Base-by-base conservation (phyloP, 2,329 filamentous ascomycete species). In the Aspergillus chevalieri region DNA sequence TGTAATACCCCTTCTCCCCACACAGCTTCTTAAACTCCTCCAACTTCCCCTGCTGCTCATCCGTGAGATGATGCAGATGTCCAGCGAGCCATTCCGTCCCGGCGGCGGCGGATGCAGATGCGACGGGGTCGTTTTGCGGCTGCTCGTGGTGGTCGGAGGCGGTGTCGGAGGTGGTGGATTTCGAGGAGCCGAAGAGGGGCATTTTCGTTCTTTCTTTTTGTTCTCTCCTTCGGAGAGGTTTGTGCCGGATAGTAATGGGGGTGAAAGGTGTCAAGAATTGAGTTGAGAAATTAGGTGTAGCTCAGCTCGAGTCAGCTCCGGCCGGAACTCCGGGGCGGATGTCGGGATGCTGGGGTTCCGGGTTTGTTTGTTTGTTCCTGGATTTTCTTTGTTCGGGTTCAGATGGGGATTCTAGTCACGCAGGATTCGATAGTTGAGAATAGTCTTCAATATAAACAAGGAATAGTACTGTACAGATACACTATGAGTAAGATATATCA, bases 1-100 rank as follows among this genome's bases (percentile, higher is more conserved):
- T 71, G 55, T 75, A 76, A 55, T 75, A 78, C 7, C 82, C 83
- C 56, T 83, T 80, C 62, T 87, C 77, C 55, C 79, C 73, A 30
- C 87, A 78, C 34, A 86, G 65, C 9, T 67, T 65, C 74, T 91
- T 94, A 78, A 96, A 95, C 39, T 81, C 77, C 21, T 72, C 68
- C 46, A 96, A 76, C 15, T 84, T 82, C 26, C 77, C 71, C 57
- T 83, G 78, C 72, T 96, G 87, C 46, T 80, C 75, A 17, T 78
- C 73, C 22, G 75, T 87, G 52, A 96, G 77, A 69, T 92, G 85
- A 44, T 89, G 85, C 43, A 92, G 74, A 66, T 95, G 90, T n/a
- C 89, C 90, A 8, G 64, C 64, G 34, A 70, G 57, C 67, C 67
- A 70, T 33, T 58, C 67, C 9, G 62, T 66, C 19, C 67, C 64